A percentile compares a stretch with the other conserved stretches of the same genome.
phyloP scores from a whole-genome alignment of 768 basidiomycete species.

The Amyloporia xantha region DNA sequence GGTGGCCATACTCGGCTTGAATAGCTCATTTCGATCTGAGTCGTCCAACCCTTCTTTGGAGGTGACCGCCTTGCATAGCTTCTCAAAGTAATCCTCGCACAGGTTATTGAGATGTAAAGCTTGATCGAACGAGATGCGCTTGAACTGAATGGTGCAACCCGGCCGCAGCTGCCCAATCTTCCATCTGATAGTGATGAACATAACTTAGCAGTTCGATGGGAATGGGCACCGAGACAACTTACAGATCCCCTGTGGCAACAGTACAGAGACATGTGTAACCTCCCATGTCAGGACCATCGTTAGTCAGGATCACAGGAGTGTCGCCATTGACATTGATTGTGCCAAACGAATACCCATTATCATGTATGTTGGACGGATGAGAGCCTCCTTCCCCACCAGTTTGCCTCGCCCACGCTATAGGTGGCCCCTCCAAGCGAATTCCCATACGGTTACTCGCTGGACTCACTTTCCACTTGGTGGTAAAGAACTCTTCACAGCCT shows the following conservation, averaged over 20 bases:
- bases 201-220: too few relatives aligned
- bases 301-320: conserved; percentile 57
- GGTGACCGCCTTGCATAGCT: neutral
- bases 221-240: conserved; percentile 14
- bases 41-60: neutral
- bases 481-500: conserved; percentile 46
- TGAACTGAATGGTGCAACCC: conserved; percentile 48
- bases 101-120: conserved; percentile 26
- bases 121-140: conserved; percentile 38
- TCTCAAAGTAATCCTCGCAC: conserved; percentile 26
- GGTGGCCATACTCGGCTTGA: conserved; percentile 10
- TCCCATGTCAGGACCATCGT: conserved; percentile 59
- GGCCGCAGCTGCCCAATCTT: conserved; percentile 61
- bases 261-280: conserved; percentile 55
- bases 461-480: conserved; percentile 45
- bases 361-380: conserved; percentile 62
- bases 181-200: conserved; percentile 39
- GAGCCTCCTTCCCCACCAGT: conserved; percentile 63
- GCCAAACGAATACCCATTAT: conserved; percentile 51
- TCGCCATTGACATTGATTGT: conserved; percentile 62
- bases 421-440: conserved; percentile 48
- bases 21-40: neutral
- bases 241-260: conserved; percentile 45
- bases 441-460: conserved; percentile 58
- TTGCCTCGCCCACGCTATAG: conserved; percentile 46